Base-by-base conservation (phyloP, 179 eudicot genomes). In the Silene vulgaris region DNA sequence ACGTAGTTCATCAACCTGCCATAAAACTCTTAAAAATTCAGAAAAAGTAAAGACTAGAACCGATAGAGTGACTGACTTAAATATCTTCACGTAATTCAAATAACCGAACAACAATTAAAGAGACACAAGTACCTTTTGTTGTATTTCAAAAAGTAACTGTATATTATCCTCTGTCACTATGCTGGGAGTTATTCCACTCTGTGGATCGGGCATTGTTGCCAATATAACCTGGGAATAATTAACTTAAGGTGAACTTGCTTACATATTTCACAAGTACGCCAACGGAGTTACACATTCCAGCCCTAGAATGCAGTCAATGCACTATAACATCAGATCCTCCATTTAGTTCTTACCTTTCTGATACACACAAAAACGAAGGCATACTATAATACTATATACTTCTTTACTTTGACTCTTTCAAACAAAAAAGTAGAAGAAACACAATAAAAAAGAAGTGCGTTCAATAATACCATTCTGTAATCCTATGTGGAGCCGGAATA, bases 91-190 rank as follows among this genome's bases (percentile, higher is more conserved):
- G 1, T n/a, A 56, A 54, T 50, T 71, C 14, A 50, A 56, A 3
- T 37, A 62, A 37, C 30, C 74, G 50, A 72, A 29, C 52, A 72
- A 12, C 52, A 67, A 12, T 35, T 35, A 75, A 40, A 30, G 13
- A 54, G 60, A 65, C 56, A 65, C 45, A 29, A 19, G 26, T 85
- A 95, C 97, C 99, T 90, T 95, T 82, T 89, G 88, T 75, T 95
- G 99, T 75, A 95, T 82, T 65, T 88, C 91, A 81, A 95, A 95
- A 57, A 95, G 93, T 82, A 95, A 81, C 72, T 87, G 91, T 75
- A 95, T 89, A 78, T 92, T 95, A 78, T 87, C 85, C 64, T 92
- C 92, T 12, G 97, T 90, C 57, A 95, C 86, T 79, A 95, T 95
- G 80, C 88, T 86, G 71, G 99, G 90, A 64, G 90, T 48, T 50